Evolutionary conservation across 768 basidiomycete genomes (phyloP), one percentile per base, ranked within the genome.

Genomic region (Mycena filopes): DNA sequence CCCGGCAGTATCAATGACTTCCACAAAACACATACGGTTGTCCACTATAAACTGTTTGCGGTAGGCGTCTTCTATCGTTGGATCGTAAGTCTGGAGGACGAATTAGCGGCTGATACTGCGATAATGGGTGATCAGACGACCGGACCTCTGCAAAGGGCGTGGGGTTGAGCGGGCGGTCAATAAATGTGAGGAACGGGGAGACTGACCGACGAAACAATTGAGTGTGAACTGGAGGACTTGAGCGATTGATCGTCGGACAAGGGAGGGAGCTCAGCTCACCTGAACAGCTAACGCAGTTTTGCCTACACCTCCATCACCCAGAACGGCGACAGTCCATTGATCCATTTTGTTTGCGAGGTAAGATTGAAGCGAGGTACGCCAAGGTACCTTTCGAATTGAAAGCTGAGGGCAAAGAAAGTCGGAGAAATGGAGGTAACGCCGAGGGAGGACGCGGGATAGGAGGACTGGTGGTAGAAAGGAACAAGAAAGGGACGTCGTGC

Each of bases 1-100:
- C 31, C 96, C 96, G 53, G 96, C 96, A 71, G 96, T 98, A 80
- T 98, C 96, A 77, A 98, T 93, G 67, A 98, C 94, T 78, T 98
- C 96, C 70, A 98, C 88, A 77, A 96, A 92, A 80, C 95, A 96
- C 89, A 96, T 96, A 72, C 90, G 87, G 75, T 95, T 95, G 79
- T 97, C 96, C 68, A 98, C 95, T 60, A 96, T 89, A 71, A 96
- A 86, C 76, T 96, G 95, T 78, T 96, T 97, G 73, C 96, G 87
- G 81, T 98, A 98, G 67, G 95, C 95, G 77, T 98, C 96, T 81
- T 98, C 96, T 87, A 98, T 98, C 72, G 96, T 98, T 61, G 96
- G 96, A 82, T 98, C 96, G 79, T 98, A 98, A 55, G 95, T 95
- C 94, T 97, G 69, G 4, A n/a, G 16, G 60, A 42, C 4, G 28